Conservation (phyloP, 768 basidiomycete species). For the Tricholoma sp. region DNA sequence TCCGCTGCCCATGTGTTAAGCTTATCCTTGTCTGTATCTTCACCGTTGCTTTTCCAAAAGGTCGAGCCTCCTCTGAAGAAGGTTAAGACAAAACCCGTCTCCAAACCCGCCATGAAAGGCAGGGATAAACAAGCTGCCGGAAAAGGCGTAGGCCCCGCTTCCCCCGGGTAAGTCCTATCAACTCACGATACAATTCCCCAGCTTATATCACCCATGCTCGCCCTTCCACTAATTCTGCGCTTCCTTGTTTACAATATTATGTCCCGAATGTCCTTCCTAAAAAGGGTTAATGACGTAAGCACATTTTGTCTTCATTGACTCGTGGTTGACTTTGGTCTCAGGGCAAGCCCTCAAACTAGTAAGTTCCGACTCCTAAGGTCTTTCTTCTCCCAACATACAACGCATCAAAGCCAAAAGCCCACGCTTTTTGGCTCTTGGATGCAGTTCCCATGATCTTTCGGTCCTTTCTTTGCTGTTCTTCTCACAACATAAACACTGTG, state of each 20-base stretch:
- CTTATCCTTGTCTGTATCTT: neutral
- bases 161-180: constrained; percentile 11
- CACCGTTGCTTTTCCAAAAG: constrained; percentile 7
- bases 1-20: constrained; percentile 11
- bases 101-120: constrained; percentile 17
- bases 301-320: constrained; percentile 2
- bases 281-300: constrained; percentile 27
- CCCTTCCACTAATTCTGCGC: neutral
- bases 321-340: constrained; percentile 20
- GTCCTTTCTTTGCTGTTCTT: constrained; percentile 59
- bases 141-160: constrained; percentile 4
- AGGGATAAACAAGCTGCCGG: neutral
- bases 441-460: constrained; percentile 52
- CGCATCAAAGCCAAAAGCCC: constrained; percentile 8
- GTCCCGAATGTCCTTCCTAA: neutral
- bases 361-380: constrained; percentile 12
- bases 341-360: constrained; percentile 17
- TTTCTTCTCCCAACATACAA: neutral
- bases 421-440: constrained; percentile 26
- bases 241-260: constrained; percentile 3
- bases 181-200: neutral
- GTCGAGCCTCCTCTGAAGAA: constrained; percentile 35
- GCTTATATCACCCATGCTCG: neutral
- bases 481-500: constrained; percentile 43
- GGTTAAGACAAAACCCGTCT: constrained; percentile 23